Evolutionary conservation across 208 protist species (phyloP), one percentile per base, ranked within the genome.

Genomic region (Trypanosomatidae sp.): DNA sequence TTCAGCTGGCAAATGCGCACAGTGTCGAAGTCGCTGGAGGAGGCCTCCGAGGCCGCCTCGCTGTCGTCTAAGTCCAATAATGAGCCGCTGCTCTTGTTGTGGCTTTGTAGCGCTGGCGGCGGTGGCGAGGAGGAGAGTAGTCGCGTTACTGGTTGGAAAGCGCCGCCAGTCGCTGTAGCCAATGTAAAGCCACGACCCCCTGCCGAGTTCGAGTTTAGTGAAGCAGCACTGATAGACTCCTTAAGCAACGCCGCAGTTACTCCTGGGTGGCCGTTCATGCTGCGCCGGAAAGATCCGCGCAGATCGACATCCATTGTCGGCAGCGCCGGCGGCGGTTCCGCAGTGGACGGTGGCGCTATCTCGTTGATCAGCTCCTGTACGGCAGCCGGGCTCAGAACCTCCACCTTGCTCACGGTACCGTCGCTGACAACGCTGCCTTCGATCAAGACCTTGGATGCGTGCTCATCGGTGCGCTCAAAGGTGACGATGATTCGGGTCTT

Each of bases 391-490:
- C 78, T 83, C 9, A 71, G 80, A 30, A 62, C 10, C 33, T 72
- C 79, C 13, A 88, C 66, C 25, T 71, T 60, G 67, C 87, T 91
- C 1, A 84, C 66, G 4, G 60, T 55, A 13, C 87, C 87, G 68
- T 94, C 77, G 70, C 25, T 84, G n/a, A 79, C 10, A 28, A 94
- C 87, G 66, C 87, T 94, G 19, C 83, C 73, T 49, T 85, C 81
- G 47, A 94, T 92, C 5, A 75, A 39, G 3, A 94, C 75, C 41
- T 47, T 74, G 17, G 79, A 66, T 10, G 68, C 60, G 2, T 62
- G 69, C 46, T 79, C 69, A 53, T 84, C 80, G 12, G 78, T 81
- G 44, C 77, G 78, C 74, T 87, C 77, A 62, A 90, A 91, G 28
- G 59, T 71, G 15, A 88, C 69, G 22, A 12, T 77, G 47, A 91